Evolutionary conservation across 208 protist genomes (phyloP), one percentile per base, ranked within the genome.

Genomic region (Zelonia costaricensis): DNA sequence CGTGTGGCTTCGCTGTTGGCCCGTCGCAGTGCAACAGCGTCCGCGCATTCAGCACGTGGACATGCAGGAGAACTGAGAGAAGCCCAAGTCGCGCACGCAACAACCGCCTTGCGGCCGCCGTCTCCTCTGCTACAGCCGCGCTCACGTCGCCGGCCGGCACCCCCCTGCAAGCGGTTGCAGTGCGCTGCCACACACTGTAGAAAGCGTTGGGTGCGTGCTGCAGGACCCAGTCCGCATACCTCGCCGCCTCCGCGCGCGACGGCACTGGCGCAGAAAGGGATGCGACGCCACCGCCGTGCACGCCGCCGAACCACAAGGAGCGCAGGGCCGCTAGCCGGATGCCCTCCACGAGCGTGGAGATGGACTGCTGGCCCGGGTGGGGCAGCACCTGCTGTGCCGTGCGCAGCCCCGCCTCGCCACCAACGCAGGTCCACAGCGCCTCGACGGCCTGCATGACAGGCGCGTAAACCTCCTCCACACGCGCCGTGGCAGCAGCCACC

Each of bases 241-340:
- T 33, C 0, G 47, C 48, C 5, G 42, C 15, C 25, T 46, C 40
- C 22, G 48, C 35, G 2, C 38, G n/a, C 4, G 52, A 20, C 30
- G 23, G 7, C 13, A 20, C 12, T 16, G 28, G 28, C 30, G 12
- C 27, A 7, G 16, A 38, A 27, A 31, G 15, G 49, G 31, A 23
- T 40, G 13, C 30, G 15, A 8, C 1, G 15, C 10, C 35, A 31
- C 44, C 53, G 42, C 53, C 53, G 27, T 51, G 23, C 9, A 44
- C 40, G 40, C 63, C 71, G 43, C 70, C 65, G 22, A 87, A 73
- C 2, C 87, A 6, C 39, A 84, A 60, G 13, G 57, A 74, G 43
- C 76, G 73, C 40, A 91, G 56, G 9, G 78, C 81, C 9, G 86
- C 53, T n/a, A 91, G 76, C 22, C 84, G 88, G 10, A 91, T 68